Evolutionary conservation across 352 stramenopile genomes (phyloP), one percentile per base, ranked within the genome.

Genomic region (Pythium coloratum): DNA sequence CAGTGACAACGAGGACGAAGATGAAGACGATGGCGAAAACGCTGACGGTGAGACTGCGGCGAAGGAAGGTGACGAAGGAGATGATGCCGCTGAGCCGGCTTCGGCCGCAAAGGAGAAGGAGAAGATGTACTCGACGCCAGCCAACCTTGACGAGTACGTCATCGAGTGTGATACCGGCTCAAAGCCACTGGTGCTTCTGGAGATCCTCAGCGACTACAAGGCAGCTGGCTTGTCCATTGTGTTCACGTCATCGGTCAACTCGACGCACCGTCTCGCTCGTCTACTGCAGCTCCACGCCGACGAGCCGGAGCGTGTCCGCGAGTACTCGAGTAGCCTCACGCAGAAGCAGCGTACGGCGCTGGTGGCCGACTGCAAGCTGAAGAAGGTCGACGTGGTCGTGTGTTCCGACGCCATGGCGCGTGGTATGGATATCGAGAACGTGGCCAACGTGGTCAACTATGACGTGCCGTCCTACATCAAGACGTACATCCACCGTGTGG

Each of bases 161-260:
- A 86, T 98, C 38, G 90, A 98, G 71, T 99, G 95, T 72, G 91
- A 96, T 53, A 91, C 90, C 7, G 84, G 93, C 68, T 95, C 97
- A 59, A 99, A 99, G 74, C 96, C 96, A 32, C 75, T 99, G 36
- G 88, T 98, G 36, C 76, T 99, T 40, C 76, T 99, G 24, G 89
- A 97, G 49, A 80, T 99, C 14, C 78, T 99, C 50, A 88, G 90
- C 51, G 76, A 93, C 61, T 89, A 87, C 79, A 73, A 55, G n/a
- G 75, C 72, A 30, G 69, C 86, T 47, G 67, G 67, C 38, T 76
- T 97, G 28, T 89, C 91, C 53, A 95, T 99, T 62, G 89, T 99
- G 6, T 99, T 99, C 76, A 98, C 96, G 16, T 93, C 92, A 10
- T 99, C 95, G 65, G 84, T 99, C 13, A 97, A 99, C 76, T 97